Evolutionary conservation across 1,139 yeast genomes (phyloP), one percentile per base, ranked within the genome.

Genomic region (Taphrina pruni): DNA sequence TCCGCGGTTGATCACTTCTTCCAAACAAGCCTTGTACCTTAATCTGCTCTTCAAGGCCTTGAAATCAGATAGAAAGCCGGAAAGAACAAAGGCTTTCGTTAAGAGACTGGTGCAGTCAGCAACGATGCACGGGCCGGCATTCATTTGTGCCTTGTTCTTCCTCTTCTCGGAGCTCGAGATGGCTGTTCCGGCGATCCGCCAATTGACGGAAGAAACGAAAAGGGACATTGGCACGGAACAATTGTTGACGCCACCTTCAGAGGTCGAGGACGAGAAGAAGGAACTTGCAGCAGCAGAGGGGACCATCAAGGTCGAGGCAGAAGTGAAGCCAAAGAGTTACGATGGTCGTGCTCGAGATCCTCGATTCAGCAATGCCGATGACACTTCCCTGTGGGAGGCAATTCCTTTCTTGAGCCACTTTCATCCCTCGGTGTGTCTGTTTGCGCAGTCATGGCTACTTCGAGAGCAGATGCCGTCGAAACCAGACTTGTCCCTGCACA

Each of bases 301-400:
- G 76, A 48, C 21, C 32, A 6, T 39, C 43, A 39, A 39, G 20
- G 48, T n/a, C 48, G 26, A 41, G 50, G 21, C 12, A 32, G 43
- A 38, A 39, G n/a, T 4, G n/a, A 8, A 14, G 12, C 50, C 35
- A 20, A 58, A 73, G 48, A 70, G 74, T 58, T 94, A 94, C 77
- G 98, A 95, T 77, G 87, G 96, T 43, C 87, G 87, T 75, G 90
- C 90, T 76, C 87, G 99, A 77, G 98, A 94, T 78, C 99, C 99
- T 21, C 84, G 85, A 72, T 91, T 79, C 78, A 92, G 98, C 14
- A 84, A 90, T 77, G 97, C 97, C 6, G 86, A 86, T 66, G 84
- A 84, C 62, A 83, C 97, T 0, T 88, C 93, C 9, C 79, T 94
- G 69, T 95, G 98, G 97, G 99, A 94, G 79, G 26, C 74, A 12